Conservation (phyloP, 1,284 basidiomycete genomes). For the Ganoderma lucidum region DNA sequence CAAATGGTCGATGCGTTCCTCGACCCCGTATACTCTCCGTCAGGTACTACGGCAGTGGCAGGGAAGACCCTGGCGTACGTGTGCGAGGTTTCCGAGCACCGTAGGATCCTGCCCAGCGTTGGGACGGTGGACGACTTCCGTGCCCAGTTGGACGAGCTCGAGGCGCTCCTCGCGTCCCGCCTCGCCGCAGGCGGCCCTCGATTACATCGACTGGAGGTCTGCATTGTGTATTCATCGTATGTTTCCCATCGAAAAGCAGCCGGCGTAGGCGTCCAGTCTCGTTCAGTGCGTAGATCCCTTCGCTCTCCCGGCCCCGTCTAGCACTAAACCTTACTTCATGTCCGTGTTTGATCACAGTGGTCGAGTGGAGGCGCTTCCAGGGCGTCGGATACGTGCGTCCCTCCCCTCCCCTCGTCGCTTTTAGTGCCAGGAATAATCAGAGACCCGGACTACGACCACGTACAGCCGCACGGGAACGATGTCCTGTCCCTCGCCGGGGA, state of each 20-base stretch:
- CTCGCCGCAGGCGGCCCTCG: too few species aligned
- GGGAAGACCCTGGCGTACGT: too few species aligned
- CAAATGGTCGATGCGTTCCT: background rate
- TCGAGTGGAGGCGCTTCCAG: background rate
- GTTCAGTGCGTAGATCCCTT: constrained; percentile 44
- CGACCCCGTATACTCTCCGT: background rate
- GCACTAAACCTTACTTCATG: too few species aligned
- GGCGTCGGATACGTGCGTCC: background rate
- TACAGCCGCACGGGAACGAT: constrained; percentile 23
- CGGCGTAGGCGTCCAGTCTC: constrained; percentile 46
- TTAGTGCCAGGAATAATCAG: too few species aligned
- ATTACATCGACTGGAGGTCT: background rate
- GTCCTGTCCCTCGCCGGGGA: constrained; percentile 18
- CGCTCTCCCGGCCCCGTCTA: too few species aligned
- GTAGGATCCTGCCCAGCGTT: too few species aligned
- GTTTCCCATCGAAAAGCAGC: constrained; percentile 43
- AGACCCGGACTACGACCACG: background rate
- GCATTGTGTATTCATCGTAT: background rate
- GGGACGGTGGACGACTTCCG: too few species aligned
- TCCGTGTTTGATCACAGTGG: background rate
- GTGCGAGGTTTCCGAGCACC: too few species aligned
- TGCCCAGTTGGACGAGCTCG: background rate
- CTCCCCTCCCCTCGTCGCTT: too few species aligned
- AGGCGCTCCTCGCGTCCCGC: background rate
- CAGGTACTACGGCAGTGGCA: background rate